Percentiles rank a stretch among this genome's conserved stretches.
Evolutionary conservation across 352 stramenopile genomes (phyloP).

Genomic region (Globisporangium apiculatum): DNA sequence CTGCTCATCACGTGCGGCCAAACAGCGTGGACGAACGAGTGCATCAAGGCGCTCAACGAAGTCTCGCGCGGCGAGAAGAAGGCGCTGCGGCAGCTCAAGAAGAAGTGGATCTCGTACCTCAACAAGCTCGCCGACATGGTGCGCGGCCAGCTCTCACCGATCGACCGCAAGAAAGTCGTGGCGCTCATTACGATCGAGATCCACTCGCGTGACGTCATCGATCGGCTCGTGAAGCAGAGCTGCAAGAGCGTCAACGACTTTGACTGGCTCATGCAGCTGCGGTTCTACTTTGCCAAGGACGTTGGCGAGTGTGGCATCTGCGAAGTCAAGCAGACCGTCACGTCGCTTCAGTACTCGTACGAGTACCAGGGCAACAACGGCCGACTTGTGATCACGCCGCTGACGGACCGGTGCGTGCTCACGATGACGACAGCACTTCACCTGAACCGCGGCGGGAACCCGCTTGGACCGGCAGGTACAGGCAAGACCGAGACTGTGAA

Average conservation of each 20-base stretch:
- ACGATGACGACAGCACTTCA: conserved; percentile 92
- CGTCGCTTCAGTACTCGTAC: conserved; percentile 80
- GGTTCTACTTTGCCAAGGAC: conserved; percentile 86
- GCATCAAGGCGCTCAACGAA: conserved; percentile 89
- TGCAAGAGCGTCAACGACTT: conserved; percentile 91
- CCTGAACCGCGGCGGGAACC: conserved; percentile 88
- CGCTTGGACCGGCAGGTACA: conserved; percentile 87
- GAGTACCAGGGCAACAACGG: conserved; percentile 86
- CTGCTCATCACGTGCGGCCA: conserved; percentile 91
- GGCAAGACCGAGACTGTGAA: conserved; percentile 95
- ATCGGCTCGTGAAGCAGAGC: conserved; percentile 91
- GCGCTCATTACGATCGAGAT: conserved; percentile 97
- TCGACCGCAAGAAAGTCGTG: conserved; percentile 94
- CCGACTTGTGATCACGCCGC: conserved; percentile 88
- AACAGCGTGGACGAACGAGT: conserved; percentile 91
- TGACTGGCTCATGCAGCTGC: conserved; percentile 86
- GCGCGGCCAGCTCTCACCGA: conserved; percentile 78
- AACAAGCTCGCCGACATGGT: conserved; percentile 94
- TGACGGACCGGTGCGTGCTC: conserved; percentile 91
- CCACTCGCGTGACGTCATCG: conserved; percentile 94
- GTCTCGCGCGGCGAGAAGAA: conserved; percentile 89
- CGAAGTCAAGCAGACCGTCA: conserved; percentile 84
- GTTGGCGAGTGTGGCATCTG: conserved; percentile 74
- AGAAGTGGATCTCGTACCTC: conserved; percentile 92
- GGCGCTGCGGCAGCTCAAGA: conserved; percentile 89